Evolutionary conservation across 2,329 filamentous ascomycete genomes (phyloP).

Genomic region (Diaporthe amygdali): DNA sequence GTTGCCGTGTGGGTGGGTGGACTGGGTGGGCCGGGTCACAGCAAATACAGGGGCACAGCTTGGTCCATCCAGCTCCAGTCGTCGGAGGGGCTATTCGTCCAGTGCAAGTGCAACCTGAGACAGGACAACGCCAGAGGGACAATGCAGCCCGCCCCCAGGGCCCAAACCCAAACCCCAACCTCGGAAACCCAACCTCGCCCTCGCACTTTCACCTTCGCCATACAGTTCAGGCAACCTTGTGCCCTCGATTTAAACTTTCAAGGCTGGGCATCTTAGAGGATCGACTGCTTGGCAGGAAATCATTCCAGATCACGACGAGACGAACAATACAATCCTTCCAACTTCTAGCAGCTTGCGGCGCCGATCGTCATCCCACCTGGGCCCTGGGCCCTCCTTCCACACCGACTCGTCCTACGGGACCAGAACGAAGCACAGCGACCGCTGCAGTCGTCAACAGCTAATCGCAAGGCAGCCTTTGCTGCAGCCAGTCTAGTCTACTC

Average conservation of each 20-base stretch:
- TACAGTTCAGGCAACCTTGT: not conserved
- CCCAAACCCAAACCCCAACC: not conserved
- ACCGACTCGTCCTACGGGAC: slow-evolving; percentile 7
- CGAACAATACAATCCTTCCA: not conserved
- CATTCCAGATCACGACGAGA: not conserved
- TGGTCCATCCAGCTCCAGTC: slow-evolving; percentile 12
- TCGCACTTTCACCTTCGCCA: not conserved
- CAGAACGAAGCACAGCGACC: not conserved
- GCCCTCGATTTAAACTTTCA: not conserved
- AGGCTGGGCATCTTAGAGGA: not conserved
- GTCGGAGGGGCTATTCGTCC: not conserved
- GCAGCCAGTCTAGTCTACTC: not conserved
- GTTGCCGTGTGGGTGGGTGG: not conserved
- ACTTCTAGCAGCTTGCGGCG: not conserved
- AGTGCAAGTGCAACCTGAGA: slow-evolving; percentile 10
- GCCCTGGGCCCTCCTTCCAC: slow-evolving; percentile 1
- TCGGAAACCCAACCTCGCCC: slow-evolving; percentile 10
- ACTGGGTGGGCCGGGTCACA: not conserved
- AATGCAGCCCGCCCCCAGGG: not conserved
- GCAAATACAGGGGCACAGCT: slow-evolving; percentile 5
- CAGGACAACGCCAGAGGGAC: slow-evolving; percentile 4
- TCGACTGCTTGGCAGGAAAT: not conserved
- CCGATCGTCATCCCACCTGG: slow-evolving; percentile 10
- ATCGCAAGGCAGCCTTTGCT: slow-evolving; percentile 8
- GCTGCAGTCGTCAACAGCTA: not conserved